Base-by-base conservation (phyloP, 73 alveolate species). In the Paramecium caudatum region DNA sequence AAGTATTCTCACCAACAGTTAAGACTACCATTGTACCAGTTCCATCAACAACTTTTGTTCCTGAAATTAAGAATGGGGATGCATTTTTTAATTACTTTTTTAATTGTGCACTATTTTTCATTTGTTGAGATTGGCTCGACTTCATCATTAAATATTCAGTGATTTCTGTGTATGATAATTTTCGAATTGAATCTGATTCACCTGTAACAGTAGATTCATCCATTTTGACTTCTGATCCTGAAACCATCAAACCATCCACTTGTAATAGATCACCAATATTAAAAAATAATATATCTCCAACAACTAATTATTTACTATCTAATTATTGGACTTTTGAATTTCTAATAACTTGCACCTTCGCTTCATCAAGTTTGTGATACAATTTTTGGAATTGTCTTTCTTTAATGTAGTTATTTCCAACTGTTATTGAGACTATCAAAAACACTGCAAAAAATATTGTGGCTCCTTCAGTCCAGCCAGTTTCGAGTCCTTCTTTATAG, bases 381-480 rank as follows among this genome's bases (percentile, higher is more conserved):
- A 86, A 48, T 78, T 86, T 86, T 46, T 63, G 34, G 36, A 86
- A 86, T 41, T 86, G 32, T 21, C 84, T 41, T 86, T 86, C 93
- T 80, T 96, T 96, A 82, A 93, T 85, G 83, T 96, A 97, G 92
- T 97, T 94, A 93, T 96, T 97, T 16, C 96, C 96, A 36, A 98
- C 96, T 25, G 98, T 94, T 21, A 97, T 97, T 19, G 97, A 65
- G 23, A 96, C 98, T 30, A 97, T 97, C 50, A 97, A 94, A 36
- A 96, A 55, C 45, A 97, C 96, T 30, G 99, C 99, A 50, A 95
- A 50, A 85, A 95, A 94, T 23, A 97, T 95, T 19, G 99, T 97
- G 81, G 98, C 94, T n/a, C 99, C 99, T 91, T 97, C 99, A 90
- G 94, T 95, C 99, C 99, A 97, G 13, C 99, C 99, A 39, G 94